Base-by-base conservation (phyloP, 2,329 filamentous ascomycete genomes). In the Pseudocercospora eumusae region DNA sequence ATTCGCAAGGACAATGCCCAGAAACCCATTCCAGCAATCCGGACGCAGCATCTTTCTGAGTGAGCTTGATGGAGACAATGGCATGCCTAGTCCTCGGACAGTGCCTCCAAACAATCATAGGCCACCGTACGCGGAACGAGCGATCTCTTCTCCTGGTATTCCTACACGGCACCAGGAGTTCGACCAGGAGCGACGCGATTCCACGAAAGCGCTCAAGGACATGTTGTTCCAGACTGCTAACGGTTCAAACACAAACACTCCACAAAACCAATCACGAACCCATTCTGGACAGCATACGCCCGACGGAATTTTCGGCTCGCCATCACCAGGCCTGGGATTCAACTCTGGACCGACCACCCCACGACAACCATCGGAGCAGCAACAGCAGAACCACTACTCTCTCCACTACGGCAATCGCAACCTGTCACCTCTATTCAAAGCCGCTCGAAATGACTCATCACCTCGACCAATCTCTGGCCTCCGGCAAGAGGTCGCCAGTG, bases 1-100 rank as follows among this genome's bases (percentile, higher is more conserved):
- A 23, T 74, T 58, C 23, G 76, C 78, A 44, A 70, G 66, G 15
- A 69, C 67, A n/a, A 66, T 67, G 61, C 68, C 67, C 11, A 64
- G 62, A 20, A 69, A 73, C 55, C 47, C 63, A 2, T 69, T 69
- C 50, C 65, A 63, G 49, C 64, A 68, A 21, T 54, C 80, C 2
- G 75, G 82, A 28, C 81, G 82, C 56, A 83, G 83, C 23, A 83
- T 90, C 28, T 90, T 92, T 63, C 75, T 86, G 7, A 82, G 87
- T 64, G 91, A 96, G 71, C 79, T 92, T 50, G 86, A 91, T 66
- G 83, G 83, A 23, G 82, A 81, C 18, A 61, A 57, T 36, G 62
- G 62, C 31, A 64, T 67, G 64, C 66, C 62, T 36, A 71, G 66
- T 52, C 69, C 67, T 23, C 64, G 61, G 28, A 70, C 68, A 10